A percentile compares a stretch with the other conserved stretches of the same genome.
Conservation (phyloP, 192 early-diverging fungal species). For the Entomortierella parvispora region DNA sequence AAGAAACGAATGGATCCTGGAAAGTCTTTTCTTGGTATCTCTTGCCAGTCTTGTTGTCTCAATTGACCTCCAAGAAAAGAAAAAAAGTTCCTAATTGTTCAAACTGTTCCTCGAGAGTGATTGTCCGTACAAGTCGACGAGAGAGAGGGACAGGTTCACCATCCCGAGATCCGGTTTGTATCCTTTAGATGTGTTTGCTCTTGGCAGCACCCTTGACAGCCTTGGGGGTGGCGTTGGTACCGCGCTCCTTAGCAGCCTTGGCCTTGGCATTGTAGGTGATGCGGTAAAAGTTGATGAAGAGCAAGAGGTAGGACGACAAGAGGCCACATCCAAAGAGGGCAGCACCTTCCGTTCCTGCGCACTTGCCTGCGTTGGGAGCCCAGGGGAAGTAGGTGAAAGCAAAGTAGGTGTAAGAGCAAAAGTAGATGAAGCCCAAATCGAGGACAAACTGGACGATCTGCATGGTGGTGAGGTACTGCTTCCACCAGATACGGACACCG, state of each 20-base stretch:
- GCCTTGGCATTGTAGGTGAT: slow-evolving; percentile 76
- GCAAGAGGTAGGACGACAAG: slow-evolving; percentile 81
- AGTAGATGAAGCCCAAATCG: slow-evolving; percentile 87
- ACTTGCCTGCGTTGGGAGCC: slow-evolving; percentile 71
- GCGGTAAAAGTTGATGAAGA: slow-evolving; percentile 93
- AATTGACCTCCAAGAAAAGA: slow-evolving; percentile 4
- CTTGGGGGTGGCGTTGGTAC: slow-evolving; percentile 42
- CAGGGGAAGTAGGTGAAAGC: slow-evolving; percentile 69
- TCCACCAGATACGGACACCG: slow-evolving; percentile 90
- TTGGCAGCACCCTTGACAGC: slow-evolving; percentile 32
- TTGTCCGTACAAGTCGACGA: no score
- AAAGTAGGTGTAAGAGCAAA: slow-evolving; percentile 87
- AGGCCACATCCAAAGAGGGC: slow-evolving; percentile 86
- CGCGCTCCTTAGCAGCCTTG: slow-evolving; percentile 54
- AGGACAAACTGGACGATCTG: slow-evolving; percentile 94
- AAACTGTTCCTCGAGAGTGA: no score
- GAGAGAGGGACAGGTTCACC: neutral
- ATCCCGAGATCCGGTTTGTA: neutral
- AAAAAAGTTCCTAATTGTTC: no score
- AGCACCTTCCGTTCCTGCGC: slow-evolving; percentile 79
- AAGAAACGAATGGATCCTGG: neutral
- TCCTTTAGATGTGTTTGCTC: slow-evolving; percentile 48
- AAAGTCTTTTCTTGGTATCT: no score
- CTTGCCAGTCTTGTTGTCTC: no score
- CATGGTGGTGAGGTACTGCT: slow-evolving; percentile 89